Evolutionary conservation across 345 rosid species (phyloP).

Genomic region (Citrus unshiu): DNA sequence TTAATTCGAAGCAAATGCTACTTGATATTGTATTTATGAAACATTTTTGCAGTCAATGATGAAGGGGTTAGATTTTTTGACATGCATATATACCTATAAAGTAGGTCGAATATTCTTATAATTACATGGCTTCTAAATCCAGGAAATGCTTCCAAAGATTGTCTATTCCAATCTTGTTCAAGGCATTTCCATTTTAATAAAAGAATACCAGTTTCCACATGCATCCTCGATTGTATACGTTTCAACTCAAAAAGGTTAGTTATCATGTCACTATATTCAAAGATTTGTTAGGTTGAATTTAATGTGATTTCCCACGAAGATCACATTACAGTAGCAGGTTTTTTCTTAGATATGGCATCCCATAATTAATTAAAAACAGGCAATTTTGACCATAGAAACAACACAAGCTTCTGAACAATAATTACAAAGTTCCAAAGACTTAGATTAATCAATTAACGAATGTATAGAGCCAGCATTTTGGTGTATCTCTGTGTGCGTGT

Average conservation of each 20-base stretch:
- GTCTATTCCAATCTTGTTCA: neutral
- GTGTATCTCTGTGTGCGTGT: too few species aligned
- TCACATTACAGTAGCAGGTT: neutral
- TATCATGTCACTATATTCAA: constrained; percentile 7
- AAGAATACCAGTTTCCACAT: neutral
- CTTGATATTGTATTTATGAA: neutral
- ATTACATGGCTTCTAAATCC: neutral
- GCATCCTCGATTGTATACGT: neutral
- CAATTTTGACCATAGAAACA: neutral
- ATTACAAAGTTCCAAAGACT: too few species aligned
- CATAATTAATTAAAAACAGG: neutral
- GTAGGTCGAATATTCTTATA: neutral
- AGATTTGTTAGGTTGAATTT: neutral
- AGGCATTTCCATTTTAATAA: neutral
- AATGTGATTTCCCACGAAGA: neutral
- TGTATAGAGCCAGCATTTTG: too few species aligned
- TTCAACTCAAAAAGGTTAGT: neutral
- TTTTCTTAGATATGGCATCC: neutral
- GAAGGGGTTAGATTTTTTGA: neutral
- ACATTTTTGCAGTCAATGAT: neutral
- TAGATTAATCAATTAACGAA: too few species aligned
- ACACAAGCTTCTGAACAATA: too few species aligned
- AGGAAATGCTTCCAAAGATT: neutral
- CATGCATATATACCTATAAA: neutral
- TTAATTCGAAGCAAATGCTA: neutral